phyloP scores from a whole-genome alignment of 768 basidiomycete species.

The Pisolithus sp. region DNA sequence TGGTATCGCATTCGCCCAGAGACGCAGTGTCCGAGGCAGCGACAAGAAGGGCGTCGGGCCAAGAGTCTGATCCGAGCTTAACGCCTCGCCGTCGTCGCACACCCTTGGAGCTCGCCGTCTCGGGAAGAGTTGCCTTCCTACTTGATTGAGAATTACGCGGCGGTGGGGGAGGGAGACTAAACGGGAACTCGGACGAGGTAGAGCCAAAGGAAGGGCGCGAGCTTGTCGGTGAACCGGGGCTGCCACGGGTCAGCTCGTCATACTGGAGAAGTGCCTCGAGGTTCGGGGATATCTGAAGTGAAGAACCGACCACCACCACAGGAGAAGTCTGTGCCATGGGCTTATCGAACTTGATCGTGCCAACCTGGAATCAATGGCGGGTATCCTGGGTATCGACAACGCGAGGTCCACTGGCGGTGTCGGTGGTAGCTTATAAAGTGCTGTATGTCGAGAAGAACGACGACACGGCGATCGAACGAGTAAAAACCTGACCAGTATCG shows the following conservation, averaged over 20 bases:
- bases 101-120: conserved; percentile 17
- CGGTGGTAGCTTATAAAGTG: too few relatives aligned
- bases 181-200: conserved; percentile 10
- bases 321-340: conserved; percentile 11
- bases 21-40: background rate
- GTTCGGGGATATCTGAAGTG: conserved; percentile 50
- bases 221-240: conserved; percentile 18
- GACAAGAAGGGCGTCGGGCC: conserved; percentile 16
- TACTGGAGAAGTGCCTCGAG: conserved; percentile 55
- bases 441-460: too few relatives aligned
- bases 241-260: conserved; percentile 42
- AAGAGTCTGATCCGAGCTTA: conserved; percentile 15
- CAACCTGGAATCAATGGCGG: conserved; percentile 11
- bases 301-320: conserved; percentile 4
- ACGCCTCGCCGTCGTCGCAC: conserved; percentile 9
- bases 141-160: conserved; percentile 16
- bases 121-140: conserved; percentile 11
- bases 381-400: background rate
- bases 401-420: too few relatives aligned
- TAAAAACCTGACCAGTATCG: too few relatives aligned
- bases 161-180: conserved; percentile 30
- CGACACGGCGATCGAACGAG: too few relatives aligned
- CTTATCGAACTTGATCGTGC: conserved; percentile 10
- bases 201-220: conserved; percentile 2
- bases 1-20: conserved; percentile 1